Evolutionary conservation across 2,329 filamentous ascomycete species (phyloP).

Genomic region (Verruconis gallopava): DNA sequence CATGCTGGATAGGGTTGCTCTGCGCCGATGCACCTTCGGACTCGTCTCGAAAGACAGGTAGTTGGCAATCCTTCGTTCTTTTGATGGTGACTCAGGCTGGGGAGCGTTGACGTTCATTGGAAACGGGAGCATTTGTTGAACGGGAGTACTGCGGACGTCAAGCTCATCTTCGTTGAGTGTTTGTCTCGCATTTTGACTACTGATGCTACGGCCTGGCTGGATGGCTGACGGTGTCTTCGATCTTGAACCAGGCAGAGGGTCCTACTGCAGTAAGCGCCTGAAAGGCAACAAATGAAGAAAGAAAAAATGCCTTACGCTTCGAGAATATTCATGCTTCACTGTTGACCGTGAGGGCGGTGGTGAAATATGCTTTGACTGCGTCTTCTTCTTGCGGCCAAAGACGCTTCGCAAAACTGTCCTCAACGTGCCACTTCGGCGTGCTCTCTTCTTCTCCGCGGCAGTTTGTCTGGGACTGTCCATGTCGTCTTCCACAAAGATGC

Average conservation of each 20-base stretch:
- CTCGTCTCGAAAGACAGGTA: slow-evolving; percentile 8
- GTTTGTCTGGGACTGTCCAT: neutral
- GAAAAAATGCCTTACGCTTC: slow-evolving; percentile 8
- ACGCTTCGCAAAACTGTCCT: slow-evolving; percentile 8
- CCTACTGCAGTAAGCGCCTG: neutral
- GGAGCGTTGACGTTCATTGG: slow-evolving; percentile 12
- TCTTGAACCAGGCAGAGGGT: neutral
- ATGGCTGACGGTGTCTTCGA: neutral
- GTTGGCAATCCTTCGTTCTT: neutral
- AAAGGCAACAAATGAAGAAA: neutral
- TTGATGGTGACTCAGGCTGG: neutral
- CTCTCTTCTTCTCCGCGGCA: slow-evolving; percentile 4
- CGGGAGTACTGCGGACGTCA: neutral
- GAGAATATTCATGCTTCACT: slow-evolving; percentile 9
- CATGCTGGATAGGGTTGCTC: slow-evolving; percentile 11
- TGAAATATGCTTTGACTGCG: neutral
- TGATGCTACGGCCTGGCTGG: neutral
- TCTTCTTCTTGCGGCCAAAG: slow-evolving; percentile 8
- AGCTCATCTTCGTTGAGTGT: neutral
- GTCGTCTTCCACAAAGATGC: neutral
- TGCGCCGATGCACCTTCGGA: slow-evolving; percentile 9
- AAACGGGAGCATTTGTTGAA: slow-evolving; percentile 8
- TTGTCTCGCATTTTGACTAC: neutral
- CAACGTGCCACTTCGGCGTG: slow-evolving; percentile 9
- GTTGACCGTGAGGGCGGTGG: neutral